Evolutionary conservation across 1,284 basidiomycete genomes (phyloP), one percentile per base, ranked within the genome.

Genomic region (Cutaneotrichosporon spelunceum): DNA sequence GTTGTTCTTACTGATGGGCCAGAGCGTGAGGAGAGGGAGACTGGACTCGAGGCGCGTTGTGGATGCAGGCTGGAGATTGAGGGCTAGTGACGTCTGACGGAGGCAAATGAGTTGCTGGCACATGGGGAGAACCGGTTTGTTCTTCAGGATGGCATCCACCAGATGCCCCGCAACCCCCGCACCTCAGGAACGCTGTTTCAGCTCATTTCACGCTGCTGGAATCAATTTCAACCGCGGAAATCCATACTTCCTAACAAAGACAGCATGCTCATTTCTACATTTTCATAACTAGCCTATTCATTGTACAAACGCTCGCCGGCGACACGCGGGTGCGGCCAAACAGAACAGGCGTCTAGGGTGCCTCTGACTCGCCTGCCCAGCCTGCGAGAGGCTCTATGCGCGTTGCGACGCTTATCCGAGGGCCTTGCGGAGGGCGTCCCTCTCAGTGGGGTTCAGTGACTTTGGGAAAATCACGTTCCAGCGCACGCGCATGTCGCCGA

Each of bases 401-500:
- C 49, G 24, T 36, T 10, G 23, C 13, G 45, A 24, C 27, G 47
- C 39, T 26, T 53, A 53, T 23, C 59, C 57, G 42, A 91, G 77
- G 54, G 89, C 84, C 78, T 88, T 91, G 76, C 85, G 82, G 50
- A 95, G 72, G 0, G 84, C 89, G 72, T 91, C 88, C 79, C 89
- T 90, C 80, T 95, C 91, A 27, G 83, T 78, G 4, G 83, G 75
- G 7, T 88, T 88, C 62, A 96, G 72, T 36, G 84, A 81, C 45
- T 86, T 83, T 1, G 93, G 93, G 84, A 96, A 95, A 33, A 85
- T 82, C 27, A 95, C 84, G 58, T 93, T 87, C 88, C 91, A 91
- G 64, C 84, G 84, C 54, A 95, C 84, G 53, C 90, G 82, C 57
- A 96, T 76, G 79, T 96, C 90, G 1, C 93, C 93, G 79, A 89